Evolutionary conservation across 768 basidiomycete genomes (phyloP), one percentile per base, ranked within the genome.

Genomic region (Paxillus rubicundulus): DNA sequence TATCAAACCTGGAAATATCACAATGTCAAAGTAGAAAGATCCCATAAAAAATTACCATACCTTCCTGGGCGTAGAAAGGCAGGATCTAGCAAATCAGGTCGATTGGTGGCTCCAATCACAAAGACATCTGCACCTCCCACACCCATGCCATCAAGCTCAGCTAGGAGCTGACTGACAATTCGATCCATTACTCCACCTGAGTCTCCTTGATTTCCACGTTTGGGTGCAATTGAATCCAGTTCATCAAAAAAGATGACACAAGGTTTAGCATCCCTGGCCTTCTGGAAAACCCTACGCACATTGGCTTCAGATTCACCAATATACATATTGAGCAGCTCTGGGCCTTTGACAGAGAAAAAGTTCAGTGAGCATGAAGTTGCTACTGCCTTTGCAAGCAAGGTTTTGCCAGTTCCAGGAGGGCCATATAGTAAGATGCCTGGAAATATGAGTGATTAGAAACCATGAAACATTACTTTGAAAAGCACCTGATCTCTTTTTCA

Each of bases 271-370:
- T 95, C 93, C 47, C 91, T 74, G 24, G 95, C 95, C 12, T 84
- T 82, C 65, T 95, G 91, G 68, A 98, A 98, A 1, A 98, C 85
- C 14, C 86, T 78, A 13, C 97, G 82, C 37, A 99, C 95, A 70
- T 98, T 99, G 55, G 98, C 97, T 70, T 98, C 95, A 10, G 92
- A 95, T 71, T 97, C 95, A 53, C 95, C 95, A 61, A 98, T 96
- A 71, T 96, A 98, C 95, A 98, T 98, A 71, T 96, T 96, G 46
- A 97, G 81, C 34, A 98, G 72, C 63, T 98, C 95, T 3, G 95
- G 95, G 0, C 95, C 95, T 68, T 98, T 97, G 61, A 97, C 84
- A n/a, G 92, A 95, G 72, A 98, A 88, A 71, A 98, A 97, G 68
- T 97, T 97, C 58, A 97, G 79, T 21, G 92, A 87, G 67, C 89